Evolutionary conservation across 2,329 filamentous ascomycete species (phyloP).

Genomic region (Ceratocystis albifundus): DNA sequence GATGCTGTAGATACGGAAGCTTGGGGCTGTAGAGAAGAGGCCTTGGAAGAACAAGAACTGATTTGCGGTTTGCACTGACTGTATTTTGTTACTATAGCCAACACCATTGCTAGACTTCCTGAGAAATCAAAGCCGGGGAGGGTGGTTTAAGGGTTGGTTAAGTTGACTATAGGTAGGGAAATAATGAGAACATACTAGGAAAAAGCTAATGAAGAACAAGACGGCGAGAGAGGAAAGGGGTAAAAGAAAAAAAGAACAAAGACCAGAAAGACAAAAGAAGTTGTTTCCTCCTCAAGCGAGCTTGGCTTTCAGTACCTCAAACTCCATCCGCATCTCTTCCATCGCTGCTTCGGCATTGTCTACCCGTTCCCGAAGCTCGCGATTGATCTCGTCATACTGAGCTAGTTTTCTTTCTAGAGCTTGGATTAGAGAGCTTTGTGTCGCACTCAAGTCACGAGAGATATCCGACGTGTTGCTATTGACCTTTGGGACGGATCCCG

Average conservation of each 20-base stretch:
- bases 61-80: no score
- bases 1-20: no score
- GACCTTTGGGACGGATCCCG: background rate
- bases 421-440: background rate
- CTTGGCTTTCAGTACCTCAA: conserved; percentile 15
- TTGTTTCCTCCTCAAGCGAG: background rate
- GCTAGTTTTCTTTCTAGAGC: conserved; percentile 19
- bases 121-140: no score
- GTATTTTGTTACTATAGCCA: no score
- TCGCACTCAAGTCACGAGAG: background rate
- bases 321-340: conserved; percentile 19
- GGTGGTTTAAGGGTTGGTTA: no score
- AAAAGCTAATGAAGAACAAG: no score
- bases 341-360: conserved; percentile 16
- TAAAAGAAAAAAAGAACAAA: background rate
- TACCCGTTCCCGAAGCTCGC: conserved; percentile 9
- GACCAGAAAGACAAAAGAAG: background rate
- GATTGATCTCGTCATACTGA: conserved; percentile 14
- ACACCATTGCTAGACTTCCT: no score
- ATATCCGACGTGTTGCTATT: background rate
- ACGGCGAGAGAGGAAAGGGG: no score
- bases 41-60: no score
- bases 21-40: no score
- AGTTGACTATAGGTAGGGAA: no score
- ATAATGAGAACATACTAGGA: no score